A percentile compares a stretch with the other conserved stretches of the same genome.
Evolutionary conservation across 495 filamentous ascomycete genomes (phyloP).

Genomic region (Podospora anserina): DNA sequence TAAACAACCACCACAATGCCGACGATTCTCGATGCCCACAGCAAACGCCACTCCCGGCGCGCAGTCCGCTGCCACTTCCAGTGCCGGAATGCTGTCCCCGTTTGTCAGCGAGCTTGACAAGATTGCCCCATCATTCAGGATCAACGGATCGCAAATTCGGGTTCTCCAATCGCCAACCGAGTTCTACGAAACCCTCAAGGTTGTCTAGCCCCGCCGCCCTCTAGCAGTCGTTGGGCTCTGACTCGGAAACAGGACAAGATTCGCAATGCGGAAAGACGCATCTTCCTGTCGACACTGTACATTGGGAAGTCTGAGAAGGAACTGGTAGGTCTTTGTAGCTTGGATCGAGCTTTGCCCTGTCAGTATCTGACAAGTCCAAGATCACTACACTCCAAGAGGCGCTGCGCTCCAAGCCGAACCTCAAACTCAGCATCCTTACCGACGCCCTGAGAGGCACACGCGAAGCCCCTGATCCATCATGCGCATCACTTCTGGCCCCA

Average conservation of each 20-base stretch:
- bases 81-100: slow-evolving; percentile 53
- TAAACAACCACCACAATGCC: slow-evolving; percentile 35
- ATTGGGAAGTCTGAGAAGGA: slow-evolving; percentile 94
- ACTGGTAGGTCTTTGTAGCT: slow-evolving; percentile 49
- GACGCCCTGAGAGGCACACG: slow-evolving; percentile 89
- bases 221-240: slow-evolving; percentile 2
- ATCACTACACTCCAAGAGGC: slow-evolving; percentile 75
- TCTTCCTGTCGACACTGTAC: slow-evolving; percentile 93
- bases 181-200: slow-evolving; percentile 84
- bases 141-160: slow-evolving; percentile 73
- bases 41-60: slow-evolving; percentile 29
- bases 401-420: slow-evolving; percentile 65
- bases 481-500: slow-evolving; percentile 82
- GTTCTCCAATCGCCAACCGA: slow-evolving; percentile 74
- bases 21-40: slow-evolving; percentile 44
- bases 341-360: neutral
- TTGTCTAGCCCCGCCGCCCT: neutral
- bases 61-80: slow-evolving; percentile 23
- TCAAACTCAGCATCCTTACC: slow-evolving; percentile 88
- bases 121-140: slow-evolving; percentile 83
- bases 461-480: slow-evolving; percentile 82
- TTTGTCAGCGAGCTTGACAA: slow-evolving; percentile 81
- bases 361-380: slow-evolving; percentile 38
- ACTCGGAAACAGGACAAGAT: slow-evolving; percentile 61
- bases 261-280: slow-evolving; percentile 65